These are phyloP conservation scores for Colletotrichum filicis DNA, from an alignment of 2,329 filamentous ascomycete genomes.

Conservation along the genomic window DNA sequence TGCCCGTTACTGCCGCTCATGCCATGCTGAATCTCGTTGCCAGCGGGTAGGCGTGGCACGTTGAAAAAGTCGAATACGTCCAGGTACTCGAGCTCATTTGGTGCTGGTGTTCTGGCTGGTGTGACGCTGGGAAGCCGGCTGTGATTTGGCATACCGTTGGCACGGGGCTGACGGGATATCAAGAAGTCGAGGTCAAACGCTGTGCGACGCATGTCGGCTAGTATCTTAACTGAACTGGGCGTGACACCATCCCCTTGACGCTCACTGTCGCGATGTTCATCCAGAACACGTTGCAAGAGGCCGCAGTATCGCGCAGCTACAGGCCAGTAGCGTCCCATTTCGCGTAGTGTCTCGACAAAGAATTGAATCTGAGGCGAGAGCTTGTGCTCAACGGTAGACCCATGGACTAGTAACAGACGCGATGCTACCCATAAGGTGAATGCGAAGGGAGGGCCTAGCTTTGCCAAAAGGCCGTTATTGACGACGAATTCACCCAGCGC, in stretches of 20 bases:
- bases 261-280: conserved; percentile 86
- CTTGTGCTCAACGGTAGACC: conserved; percentile 87
- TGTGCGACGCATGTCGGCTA: conserved; percentile 91
- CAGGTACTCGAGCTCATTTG: conserved; percentile 88
- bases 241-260: conserved; percentile 79
- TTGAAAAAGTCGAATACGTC: conserved; percentile 98
- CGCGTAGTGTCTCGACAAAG: conserved; percentile 83
- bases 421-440: conserved; percentile 95
- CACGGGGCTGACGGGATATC: conserved; percentile 81
- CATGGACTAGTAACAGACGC: conserved; percentile 86
- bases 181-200: conserved; percentile 92
- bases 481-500: conserved; percentile 83
- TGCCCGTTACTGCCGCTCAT: conserved; percentile 37
- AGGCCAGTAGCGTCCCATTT: conserved; percentile 87
- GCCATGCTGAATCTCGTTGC: conserved; percentile 46
- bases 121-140: conserved; percentile 65
- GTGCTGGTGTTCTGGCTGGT: conserved; percentile 75
- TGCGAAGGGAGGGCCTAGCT: conserved; percentile 89
- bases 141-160: conserved; percentile 44
- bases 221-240: conserved; percentile 84
- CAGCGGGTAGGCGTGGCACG: conserved; percentile 76
- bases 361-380: conserved; percentile 83
- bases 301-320: conserved; percentile 85
- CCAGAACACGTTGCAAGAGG: conserved; percentile 83
- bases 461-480: conserved; percentile 77